A percentile compares a stretch with the other conserved stretches of the same genome.
phyloP scores from a whole-genome alignment of 2,329 filamentous ascomycete species.

The Paraphaeosphaeria minitans region DNA sequence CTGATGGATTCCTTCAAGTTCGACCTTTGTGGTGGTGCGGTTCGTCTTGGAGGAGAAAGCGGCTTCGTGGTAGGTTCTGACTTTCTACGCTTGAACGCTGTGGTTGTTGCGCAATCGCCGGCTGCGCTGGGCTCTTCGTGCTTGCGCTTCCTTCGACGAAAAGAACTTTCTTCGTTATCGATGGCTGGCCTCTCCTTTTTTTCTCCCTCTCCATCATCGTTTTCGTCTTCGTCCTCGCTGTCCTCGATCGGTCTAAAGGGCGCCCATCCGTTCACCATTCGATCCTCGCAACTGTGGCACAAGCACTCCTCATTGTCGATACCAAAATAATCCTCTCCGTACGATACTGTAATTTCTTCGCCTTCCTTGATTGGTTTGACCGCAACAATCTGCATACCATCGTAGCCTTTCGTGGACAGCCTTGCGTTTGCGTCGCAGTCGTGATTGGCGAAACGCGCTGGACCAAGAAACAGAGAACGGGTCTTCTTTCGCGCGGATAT shows the following conservation, averaged over 20 bases:
- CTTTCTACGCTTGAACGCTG: conserved; percentile 23
- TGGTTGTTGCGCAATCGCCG: conserved; percentile 19
- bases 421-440: conserved; percentile 93
- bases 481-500: conserved; percentile 91
- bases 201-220: conserved; percentile 26
- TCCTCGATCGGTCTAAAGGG: conserved; percentile 47
- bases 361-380: conserved; percentile 80
- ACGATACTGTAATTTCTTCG: conserved; percentile 95
- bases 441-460: conserved; percentile 95
- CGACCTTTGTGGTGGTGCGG: conserved; percentile 24
- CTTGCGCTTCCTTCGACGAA: conserved; percentile 35
- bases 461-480: conserved; percentile 90
- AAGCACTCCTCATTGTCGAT: conserved; percentile 94
- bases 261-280: conserved; percentile 81
- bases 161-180: conserved; percentile 13
- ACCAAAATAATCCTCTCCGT: conserved; percentile 95
- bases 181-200: conserved; percentile 17
- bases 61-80: conserved; percentile 6
- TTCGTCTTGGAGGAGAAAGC: conserved; percentile 22
- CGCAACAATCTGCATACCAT: conserved; percentile 90
- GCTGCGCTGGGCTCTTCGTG: conserved; percentile 25
- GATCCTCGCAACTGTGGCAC: conserved; percentile 82
- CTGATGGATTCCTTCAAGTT: conserved; percentile 42
- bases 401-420: conserved; percentile 79
- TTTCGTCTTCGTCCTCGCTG: conserved; percentile 48